Evolutionary conservation across 1,284 basidiomycete species (phyloP).

Genomic region (Puccinia novopanici): DNA sequence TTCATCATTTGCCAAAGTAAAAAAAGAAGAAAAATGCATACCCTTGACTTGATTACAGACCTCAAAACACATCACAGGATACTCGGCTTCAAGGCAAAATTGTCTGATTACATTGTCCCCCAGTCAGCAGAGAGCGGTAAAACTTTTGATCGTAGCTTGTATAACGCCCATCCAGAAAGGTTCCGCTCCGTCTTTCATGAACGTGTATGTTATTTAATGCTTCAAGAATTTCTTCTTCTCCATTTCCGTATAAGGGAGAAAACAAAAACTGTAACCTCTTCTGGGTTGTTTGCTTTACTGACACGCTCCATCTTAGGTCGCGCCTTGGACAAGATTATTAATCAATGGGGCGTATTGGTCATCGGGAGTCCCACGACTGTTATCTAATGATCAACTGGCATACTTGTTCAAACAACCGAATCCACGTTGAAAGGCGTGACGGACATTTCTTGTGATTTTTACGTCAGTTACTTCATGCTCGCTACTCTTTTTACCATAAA

Average conservation of each 20-base stretch:
- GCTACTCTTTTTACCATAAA: too few relatives aligned
- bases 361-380: constrained; percentile 72
- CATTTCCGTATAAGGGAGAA: too few relatives aligned
- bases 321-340: constrained; percentile 78
- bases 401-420: constrained; percentile 65
- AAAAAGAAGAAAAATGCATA: neutral
- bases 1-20: neutral
- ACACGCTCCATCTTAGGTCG: constrained; percentile 64
- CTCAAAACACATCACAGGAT: constrained; percentile 30
- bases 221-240: neutral
- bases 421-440: constrained; percentile 69
- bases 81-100: constrained; percentile 24
- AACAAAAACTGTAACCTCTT: too few relatives aligned
- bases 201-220: constrained; percentile 63
- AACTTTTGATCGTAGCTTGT: constrained; percentile 68
- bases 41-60: neutral
- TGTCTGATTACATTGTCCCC: constrained; percentile 38
- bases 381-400: constrained; percentile 70
- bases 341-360: constrained; percentile 85
- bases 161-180: constrained; percentile 70
- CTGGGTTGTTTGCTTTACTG: neutral
- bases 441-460: constrained; percentile 82
- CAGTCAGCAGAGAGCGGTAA: constrained; percentile 52
- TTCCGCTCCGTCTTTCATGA: constrained; percentile 72
- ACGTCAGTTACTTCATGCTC: constrained; percentile 61